Base-by-base conservation (phyloP, 2,329 filamentous ascomycete species). In the Hypoxylon sp. region DNA sequence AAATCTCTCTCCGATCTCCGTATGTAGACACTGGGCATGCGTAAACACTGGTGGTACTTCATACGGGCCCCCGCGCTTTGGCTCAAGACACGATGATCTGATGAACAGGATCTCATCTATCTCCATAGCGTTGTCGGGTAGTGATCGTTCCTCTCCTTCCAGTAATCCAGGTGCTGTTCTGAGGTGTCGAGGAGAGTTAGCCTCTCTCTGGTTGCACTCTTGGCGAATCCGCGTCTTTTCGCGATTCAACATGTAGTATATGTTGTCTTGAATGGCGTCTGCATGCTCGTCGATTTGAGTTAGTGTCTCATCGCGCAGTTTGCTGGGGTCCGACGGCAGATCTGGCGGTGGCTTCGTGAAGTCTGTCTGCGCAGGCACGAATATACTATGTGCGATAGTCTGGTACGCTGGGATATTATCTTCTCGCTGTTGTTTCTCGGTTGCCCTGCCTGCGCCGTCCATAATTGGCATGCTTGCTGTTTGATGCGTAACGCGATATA, bases 301-400 rank as follows among this genome's bases (percentile, higher is more conserved):
- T 5, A 75, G 67, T 3, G 35, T 56, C 9, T 65, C 42, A 24
- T 63, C 61, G 5, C 73, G 52, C 11, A 64, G 63, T 11, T 29
- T 39, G 19, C 33, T 44, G 3, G 65, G 70, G n/a, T 76, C 70
- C 9, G 67, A 63, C 0, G 74, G 68, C 3, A 70, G 17, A 2
- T 65, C 64, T 13, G 74, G 73, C n/a, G 71, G 67, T n/a, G 75
- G 69, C 56, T 74, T 68, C 6, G 75, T 75, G 68, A 75, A 71
- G 66, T 77, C 75, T 24, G 56, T 54, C 11, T 72, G 65, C 19
- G 74, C 74, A 17, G 74, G 72, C 5, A 75, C 73, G 64, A 77
- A 77, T 17, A 75, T 74, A 19, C 72, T 56, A 8, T 74, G 74
- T 26, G 74, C 62, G 37, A 75, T 72, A 55, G 42, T 66, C 17